phyloP scores from a whole-genome alignment of 2,329 filamentous ascomycete species.

The Arthrobotrys pseudoclavata region DNA sequence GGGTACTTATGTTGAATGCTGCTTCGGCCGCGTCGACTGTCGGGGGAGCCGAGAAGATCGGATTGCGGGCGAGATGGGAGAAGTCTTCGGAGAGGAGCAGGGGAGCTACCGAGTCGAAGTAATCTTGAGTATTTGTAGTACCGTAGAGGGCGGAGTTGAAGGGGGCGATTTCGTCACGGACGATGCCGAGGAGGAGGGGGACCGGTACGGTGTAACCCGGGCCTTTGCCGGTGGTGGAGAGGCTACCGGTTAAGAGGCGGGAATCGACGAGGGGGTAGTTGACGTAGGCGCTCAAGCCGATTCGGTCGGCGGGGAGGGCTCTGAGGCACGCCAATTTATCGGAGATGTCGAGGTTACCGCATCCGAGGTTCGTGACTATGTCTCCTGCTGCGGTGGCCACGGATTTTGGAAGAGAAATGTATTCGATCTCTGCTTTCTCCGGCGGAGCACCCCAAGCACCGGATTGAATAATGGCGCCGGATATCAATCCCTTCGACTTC shows the following conservation, averaged over 20 bases:
- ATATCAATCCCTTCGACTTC: constrained; percentile 69
- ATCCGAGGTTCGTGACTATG: constrained; percentile 18
- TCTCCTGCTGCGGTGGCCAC: background rate
- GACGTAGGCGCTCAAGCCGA: background rate
- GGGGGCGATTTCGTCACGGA: constrained; percentile 66
- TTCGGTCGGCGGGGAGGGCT: background rate
- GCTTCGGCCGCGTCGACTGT: constrained; percentile 51
- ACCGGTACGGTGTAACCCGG: constrained; percentile 61
- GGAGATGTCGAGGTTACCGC: background rate
- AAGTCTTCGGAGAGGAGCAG: constrained; percentile 61
- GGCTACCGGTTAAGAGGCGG: constrained; percentile 5
- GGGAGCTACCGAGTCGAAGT: constrained; percentile 57
- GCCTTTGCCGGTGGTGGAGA: constrained; percentile 15
- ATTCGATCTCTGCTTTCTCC: constrained; percentile 20
- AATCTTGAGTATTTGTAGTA: constrained; percentile 62
- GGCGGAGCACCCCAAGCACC: constrained; percentile 24
- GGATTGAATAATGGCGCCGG: constrained; percentile 66
- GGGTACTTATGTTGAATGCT: constrained; percentile 65
- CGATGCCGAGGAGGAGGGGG: constrained; percentile 66
- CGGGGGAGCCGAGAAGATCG: constrained; percentile 37
- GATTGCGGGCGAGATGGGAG: constrained; percentile 57
- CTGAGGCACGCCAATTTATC: constrained; percentile 21
- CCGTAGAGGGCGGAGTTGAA: constrained; percentile 63
- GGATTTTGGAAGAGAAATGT: constrained; percentile 16
- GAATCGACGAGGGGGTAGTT: constrained; percentile 27